Base-by-base conservation (phyloP, 2,329 filamentous ascomycete species). In the Phyllosticta paracitricarpa region DNA sequence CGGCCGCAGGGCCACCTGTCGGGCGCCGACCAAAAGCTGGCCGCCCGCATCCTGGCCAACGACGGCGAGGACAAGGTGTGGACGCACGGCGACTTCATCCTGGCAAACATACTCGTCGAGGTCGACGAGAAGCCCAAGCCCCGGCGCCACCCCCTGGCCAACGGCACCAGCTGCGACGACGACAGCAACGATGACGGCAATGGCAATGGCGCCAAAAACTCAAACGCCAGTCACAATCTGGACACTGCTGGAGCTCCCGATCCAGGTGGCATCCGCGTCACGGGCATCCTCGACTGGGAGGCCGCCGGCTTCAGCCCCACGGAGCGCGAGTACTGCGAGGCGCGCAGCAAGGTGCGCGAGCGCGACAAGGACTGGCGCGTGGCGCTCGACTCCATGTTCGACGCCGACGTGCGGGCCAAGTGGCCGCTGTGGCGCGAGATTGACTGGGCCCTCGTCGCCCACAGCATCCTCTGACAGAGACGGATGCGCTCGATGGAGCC, bases 271-370 rank as follows among this genome's bases (percentile, higher is more conserved):
- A 26, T 52, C 25, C 58, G 58, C 40, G 60, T 66, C 57, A 59
- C 61, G 24, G 62, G 54, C 24, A 65, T 67, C 28, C 56, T 67
- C 17, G 66, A 67, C 19, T 65, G 65, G 65, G 65, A 64, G 22
- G 56, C 61, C 53, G 66, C 64, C 7, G 64, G 65, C 3, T 67
- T 66, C 55, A 66, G 66, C 53, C 65, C 66, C 51, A 62, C 56
- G 17, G 62, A 63, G 51, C 61, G 65, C 12, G 65, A 68, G 57
- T 68, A 65, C 52, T 65, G 65, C 14, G 64, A 68, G 59, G 64
- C 62, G 22, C 64, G 63, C n/a, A 61, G 58, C 40, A 48, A 48
- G 40, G 40, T 48, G 40, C 54, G 58, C 35, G 58, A 54, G 22
- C 35, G 58, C 19, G 58, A 61, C 19, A 54, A 61, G 25, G 58